Evolutionary conservation across 176 grass and related monocot genomes (phyloP), one percentile per base, ranked within the genome.

Genomic region (Echinochloa phyllopogon): DNA sequence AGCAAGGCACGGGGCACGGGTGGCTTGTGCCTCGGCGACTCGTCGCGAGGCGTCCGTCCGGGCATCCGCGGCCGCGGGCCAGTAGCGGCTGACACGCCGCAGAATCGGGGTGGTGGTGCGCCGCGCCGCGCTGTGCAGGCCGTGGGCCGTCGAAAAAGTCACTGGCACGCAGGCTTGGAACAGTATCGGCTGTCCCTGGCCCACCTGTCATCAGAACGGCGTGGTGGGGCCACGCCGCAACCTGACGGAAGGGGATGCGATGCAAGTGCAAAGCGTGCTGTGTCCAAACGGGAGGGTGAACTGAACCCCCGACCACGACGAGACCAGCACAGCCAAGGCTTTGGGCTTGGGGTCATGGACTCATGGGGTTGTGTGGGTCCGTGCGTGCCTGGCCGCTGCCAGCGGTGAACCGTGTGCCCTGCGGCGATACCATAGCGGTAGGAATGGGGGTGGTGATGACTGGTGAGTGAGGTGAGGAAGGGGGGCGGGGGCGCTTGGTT

Each of bases 71-170:
- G 9, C 18, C 23, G 55, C 50, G 79, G 21, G 71, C 43, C 75
- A 36, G 60, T 33, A 17, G 78, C 37, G 39, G 65, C 79, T 72
- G 87, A 75, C 82, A 81, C 61, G 87, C 41, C 11, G 84, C 82
- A 80, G 72, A 45, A 47, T 37, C 25, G 17, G 25, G 60, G 33
- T 38, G 77, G 43, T 38, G n/a, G n/a, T n/a, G n/a, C n/a, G n/a
- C n/a, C n/a, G 76, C 76, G 60, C 77, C 60, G 77, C 77, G 77
- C 40, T 59, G 86, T 71, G 84, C 76, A 51, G 3, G 75, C 70
- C 81, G 2, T 75, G 12, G n/a, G 50, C 69, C 12, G 53, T 6
- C 70, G 37, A 42, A 78, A 89, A 82, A 72, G 83, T 77, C 6
- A 78, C 88, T 86, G 79, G 8, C 65, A 61, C 15, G 57, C 25